Conservation (phyloP, 768 basidiomycete genomes). For the Termitomyces sp. region DNA sequence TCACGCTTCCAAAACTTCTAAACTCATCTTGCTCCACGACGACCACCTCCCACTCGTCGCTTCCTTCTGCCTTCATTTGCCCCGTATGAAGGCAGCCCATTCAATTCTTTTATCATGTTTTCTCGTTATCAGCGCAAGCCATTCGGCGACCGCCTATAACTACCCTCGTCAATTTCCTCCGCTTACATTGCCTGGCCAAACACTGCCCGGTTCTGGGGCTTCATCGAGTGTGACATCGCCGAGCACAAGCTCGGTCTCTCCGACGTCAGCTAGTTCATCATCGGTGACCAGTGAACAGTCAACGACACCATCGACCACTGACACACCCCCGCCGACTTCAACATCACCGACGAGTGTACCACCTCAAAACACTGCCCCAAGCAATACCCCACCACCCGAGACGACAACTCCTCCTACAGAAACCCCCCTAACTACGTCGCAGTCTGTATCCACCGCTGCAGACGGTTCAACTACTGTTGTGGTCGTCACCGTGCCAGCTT, state of each 20-base stretch:
- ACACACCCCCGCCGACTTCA: slow-evolving; percentile 6
- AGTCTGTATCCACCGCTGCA: slow-evolving; percentile 10
- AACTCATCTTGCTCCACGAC: slow-evolving; percentile 4
- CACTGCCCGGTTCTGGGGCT: neutral
- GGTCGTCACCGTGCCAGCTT: slow-evolving; percentile 20
- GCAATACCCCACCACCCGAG: slow-evolving; percentile 1
- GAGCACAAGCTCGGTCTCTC: slow-evolving; percentile 9
- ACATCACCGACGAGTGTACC: neutral
- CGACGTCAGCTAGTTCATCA: slow-evolving; percentile 12
- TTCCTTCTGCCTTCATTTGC: neutral
- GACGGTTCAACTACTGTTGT: slow-evolving; percentile 25
- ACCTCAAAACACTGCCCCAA: neutral
- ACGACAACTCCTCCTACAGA: slow-evolving; percentile 6
- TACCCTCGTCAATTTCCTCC: slow-evolving; percentile 11
- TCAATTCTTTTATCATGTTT: slow-evolving; percentile 24
- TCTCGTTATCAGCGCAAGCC: slow-evolving; percentile 19
- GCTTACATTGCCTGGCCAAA: no score
- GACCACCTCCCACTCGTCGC: slow-evolving; percentile 1
- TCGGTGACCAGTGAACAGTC: neutral
- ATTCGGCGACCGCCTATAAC: slow-evolving; percentile 17
- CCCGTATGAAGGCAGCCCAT: slow-evolving; percentile 22
- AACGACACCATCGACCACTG: slow-evolving; percentile 4
- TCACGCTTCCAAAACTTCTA: slow-evolving; percentile 18
- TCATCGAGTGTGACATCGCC: slow-evolving; percentile 12
- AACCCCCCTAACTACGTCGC: slow-evolving; percentile 4